Evolutionary conservation across 2,329 filamentous ascomycete species (phyloP), one percentile per base, ranked within the genome.

Genomic region (Amauroascus verrucosus): DNA sequence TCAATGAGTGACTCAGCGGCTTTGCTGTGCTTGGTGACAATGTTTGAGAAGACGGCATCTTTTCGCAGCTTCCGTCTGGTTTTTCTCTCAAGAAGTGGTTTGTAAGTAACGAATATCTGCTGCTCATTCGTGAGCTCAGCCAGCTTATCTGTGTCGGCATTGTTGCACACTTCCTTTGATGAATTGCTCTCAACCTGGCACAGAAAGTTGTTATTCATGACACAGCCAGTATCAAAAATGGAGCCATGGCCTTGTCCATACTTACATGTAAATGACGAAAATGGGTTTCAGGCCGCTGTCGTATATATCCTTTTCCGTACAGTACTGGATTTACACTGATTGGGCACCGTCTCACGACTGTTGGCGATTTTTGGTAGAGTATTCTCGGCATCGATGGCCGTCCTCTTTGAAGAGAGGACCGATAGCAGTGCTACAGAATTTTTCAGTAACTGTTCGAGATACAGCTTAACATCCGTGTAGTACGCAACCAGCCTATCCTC

Each of bases 81-180:
- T 14, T 46, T 37, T 13, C 28, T 33, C 20, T 52, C 40, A 22
- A 46, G n/a, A 14, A 52, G 41, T 3, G 40, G 50, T 30, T 20
- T 45, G 41, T 46, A 52, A 1, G 41, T 46, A 16, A 52, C 40
- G 13, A 46, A 52, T 11, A 52, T 32, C 22, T 37, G 40, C n/a
- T 46, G 50, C 13, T 46, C 18, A 16, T 52, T 20, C 4, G 38
- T 16, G 16, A 24, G 26, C n/a, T 38, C 22, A n/a, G 47, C 16
- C 33, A 38, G 22, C 14, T 44, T 18, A 2, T 45, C 35, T 32
- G 9, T 30, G 8, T 28, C 24, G 28, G n/a, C 7, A n/a, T 6
- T 24, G 14, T n/a, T 43, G 7, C 22, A 14, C 8, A 2, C 24
- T 22, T 30, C n/a, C 18, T 51, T 16, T 33, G 20, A 16, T 3